A percentile compares a stretch with the other conserved stretches of the same genome.
Evolutionary conservation across 164 flowering plant species (phyloP).

Genomic region (Umbellularia californica): DNA sequence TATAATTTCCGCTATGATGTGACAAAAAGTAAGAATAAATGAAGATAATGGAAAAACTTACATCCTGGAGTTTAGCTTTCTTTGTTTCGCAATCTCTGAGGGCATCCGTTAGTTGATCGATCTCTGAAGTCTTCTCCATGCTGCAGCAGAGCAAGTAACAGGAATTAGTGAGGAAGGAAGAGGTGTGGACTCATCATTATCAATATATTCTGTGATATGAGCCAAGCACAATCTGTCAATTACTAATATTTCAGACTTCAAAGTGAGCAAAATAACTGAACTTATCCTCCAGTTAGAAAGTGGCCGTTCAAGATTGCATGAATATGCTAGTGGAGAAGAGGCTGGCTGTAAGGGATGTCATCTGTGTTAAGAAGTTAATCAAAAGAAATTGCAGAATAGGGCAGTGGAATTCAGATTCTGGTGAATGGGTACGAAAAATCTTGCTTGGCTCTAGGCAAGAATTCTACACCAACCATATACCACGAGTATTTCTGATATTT

Average conservation of each 20-base stretch:
- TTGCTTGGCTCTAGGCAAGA: background rate
- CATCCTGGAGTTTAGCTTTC: constrained; percentile 34
- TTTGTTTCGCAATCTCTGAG: constrained; percentile 22
- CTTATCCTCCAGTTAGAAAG: background rate
- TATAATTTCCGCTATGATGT: background rate
- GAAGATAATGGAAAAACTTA: constrained; percentile 16
- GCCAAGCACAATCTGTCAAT: background rate
- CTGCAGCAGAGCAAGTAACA: constrained; percentile 28
- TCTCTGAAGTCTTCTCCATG: constrained; percentile 41
- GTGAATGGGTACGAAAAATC: background rate
- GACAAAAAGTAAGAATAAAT: constrained; percentile 2
- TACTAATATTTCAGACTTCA: background rate
- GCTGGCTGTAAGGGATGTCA: background rate
- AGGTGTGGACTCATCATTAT: too few species aligned
- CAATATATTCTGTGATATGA: background rate
- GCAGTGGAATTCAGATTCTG: background rate
- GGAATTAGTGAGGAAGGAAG: background rate
- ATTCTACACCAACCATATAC: background rate
- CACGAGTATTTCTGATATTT: too few species aligned
- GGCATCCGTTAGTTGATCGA: constrained; percentile 38
- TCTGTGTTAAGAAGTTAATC: background rate
- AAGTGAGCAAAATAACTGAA: background rate
- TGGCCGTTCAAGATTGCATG: background rate
- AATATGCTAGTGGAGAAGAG: background rate
- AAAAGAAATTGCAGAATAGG: background rate